Conservation (phyloP, 2,329 filamentous ascomycete species). For the Xylariaceae sp. region DNA sequence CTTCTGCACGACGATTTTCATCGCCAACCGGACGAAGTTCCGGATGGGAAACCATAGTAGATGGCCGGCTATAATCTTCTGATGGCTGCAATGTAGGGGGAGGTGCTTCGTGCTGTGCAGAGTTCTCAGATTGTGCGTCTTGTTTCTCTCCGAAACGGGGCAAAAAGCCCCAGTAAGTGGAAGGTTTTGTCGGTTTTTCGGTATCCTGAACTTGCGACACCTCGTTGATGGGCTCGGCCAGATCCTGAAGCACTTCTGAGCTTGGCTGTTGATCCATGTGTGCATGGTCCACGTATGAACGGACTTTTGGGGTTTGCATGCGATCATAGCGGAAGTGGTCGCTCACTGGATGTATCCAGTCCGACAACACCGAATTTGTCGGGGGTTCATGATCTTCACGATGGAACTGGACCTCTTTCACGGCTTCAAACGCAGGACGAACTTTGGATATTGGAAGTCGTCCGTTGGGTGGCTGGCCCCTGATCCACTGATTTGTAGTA, state of each 20-base stretch:
- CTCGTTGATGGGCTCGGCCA: conserved; percentile 4
- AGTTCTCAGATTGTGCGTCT: not conserved
- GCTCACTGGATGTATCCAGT: conserved; percentile 5
- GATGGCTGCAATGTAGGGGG: not conserved
- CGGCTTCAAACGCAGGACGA: conserved; percentile 14
- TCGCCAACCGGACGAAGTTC: too few species aligned
- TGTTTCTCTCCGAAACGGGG: conserved; percentile 17
- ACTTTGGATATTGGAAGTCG: conserved; percentile 22
- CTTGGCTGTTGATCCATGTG: conserved; percentile 1
- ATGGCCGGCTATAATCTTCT: too few species aligned
- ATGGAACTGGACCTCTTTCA: not conserved
- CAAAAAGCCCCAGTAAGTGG: conserved; percentile 28
- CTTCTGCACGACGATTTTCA: too few species aligned
- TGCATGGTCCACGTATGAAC: conserved; percentile 11
- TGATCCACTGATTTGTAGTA: too few species aligned
- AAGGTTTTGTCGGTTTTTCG: conserved; percentile 12
- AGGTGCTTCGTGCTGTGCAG: not conserved
- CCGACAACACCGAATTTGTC: conserved; percentile 1
- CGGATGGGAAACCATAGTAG: too few species aligned
- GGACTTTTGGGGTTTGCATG: conserved; percentile 18
- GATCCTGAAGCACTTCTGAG: conserved; percentile 11
- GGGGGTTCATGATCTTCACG: conserved; percentile 4
- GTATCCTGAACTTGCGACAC: not conserved
- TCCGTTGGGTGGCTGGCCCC: not conserved
- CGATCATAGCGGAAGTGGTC: conserved; percentile 16